Percentiles rank a stretch among this genome's conserved stretches.
Evolutionary conservation across 805 yeast genomes (phyloP).

Genomic region (Myxozyma sirexii): DNA sequence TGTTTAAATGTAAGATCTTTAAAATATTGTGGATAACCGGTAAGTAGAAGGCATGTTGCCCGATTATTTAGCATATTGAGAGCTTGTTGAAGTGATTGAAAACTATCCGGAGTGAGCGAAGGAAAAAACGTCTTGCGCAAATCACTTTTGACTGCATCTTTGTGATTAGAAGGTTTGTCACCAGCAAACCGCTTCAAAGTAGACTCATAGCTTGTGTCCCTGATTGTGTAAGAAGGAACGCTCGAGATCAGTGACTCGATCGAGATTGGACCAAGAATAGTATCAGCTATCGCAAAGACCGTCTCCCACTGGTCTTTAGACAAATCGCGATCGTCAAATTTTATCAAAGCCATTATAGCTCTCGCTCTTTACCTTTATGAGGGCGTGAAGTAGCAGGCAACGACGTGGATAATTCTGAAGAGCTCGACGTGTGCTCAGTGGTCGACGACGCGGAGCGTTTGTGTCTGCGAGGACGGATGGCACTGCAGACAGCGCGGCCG

Average conservation of each 20-base stretch:
- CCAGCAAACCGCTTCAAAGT: background rate
- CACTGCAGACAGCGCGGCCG: too few species aligned
- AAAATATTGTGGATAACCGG: conserved; percentile 13
- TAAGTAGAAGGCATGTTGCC: conserved; percentile 5
- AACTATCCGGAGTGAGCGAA: background rate
- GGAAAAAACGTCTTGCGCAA: background rate
- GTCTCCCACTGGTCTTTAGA: conserved; percentile 21
- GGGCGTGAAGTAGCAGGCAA: too few species aligned
- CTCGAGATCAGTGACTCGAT: background rate
- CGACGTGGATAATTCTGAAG: too few species aligned
- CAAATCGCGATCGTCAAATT: background rate
- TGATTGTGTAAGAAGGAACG: conserved; percentile 2
- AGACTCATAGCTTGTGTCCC: background rate
- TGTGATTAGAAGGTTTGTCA: conserved; percentile 9
- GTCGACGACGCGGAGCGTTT: background rate
- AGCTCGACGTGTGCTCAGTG: too few species aligned
- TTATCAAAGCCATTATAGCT: background rate
- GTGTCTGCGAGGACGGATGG: background rate
- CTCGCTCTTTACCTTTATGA: background rate
- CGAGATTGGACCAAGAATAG: conserved; percentile 14
- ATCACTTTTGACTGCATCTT: background rate
- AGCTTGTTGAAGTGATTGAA: background rate
- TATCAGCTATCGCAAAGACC: conserved; percentile 24
- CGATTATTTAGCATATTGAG: conserved; percentile 1
- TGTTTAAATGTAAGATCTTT: conserved; percentile 44